phyloP scores from a whole-genome alignment of 2,329 filamentous ascomycete species.

The Dryadomyces sulphureus region DNA sequence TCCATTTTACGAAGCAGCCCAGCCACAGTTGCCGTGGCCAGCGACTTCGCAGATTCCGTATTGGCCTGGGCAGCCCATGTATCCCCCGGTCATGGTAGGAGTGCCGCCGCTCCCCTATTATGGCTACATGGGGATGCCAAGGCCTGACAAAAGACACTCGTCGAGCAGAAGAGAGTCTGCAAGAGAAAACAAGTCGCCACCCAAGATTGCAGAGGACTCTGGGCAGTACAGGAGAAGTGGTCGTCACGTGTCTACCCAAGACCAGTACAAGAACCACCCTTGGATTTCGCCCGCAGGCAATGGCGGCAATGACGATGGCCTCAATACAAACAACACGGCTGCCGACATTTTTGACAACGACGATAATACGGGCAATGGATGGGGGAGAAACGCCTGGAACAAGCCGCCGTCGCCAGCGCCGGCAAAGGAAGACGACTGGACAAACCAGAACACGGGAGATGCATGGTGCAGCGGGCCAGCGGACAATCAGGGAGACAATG shows the following conservation, averaged over 20 bases:
- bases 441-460: neutral
- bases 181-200: neutral
- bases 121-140: neutral
- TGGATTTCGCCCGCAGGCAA: slow-evolving; percentile 26
- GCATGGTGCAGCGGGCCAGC: neutral
- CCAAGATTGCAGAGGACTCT: neutral
- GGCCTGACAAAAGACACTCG: neutral
- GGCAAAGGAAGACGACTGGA: neutral
- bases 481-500: neutral
- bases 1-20: slow-evolving; percentile 20
- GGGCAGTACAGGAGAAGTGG: neutral
- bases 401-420: neutral
- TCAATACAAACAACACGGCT: slow-evolving; percentile 5
- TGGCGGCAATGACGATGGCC: slow-evolving; percentile 5
- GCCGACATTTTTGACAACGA: slow-evolving; percentile 2
- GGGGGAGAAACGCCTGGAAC: slow-evolving; percentile 7
- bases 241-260: neutral
- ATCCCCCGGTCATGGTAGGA: neutral
- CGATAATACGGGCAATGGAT: slow-evolving; percentile 5
- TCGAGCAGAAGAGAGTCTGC: neutral
- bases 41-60: neutral
- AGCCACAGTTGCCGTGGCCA: neutral
- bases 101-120: neutral
- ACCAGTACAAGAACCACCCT: slow-evolving; percentile 15
- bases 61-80: neutral